Evolutionary conservation across 129 eudicot species (phyloP).

Genomic region (Artemisia argyi): DNA sequence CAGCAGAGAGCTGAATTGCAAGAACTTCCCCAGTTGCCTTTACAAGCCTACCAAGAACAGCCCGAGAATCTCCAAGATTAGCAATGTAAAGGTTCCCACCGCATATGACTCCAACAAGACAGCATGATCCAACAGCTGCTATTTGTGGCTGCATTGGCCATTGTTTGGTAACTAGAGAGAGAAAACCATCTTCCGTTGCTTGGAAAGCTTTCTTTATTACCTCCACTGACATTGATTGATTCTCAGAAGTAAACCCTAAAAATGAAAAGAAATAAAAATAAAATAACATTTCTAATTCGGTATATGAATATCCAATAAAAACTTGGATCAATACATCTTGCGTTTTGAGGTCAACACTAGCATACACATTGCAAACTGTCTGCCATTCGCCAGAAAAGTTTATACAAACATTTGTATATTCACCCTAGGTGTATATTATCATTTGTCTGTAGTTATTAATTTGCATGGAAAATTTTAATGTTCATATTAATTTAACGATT

Average conservation of each 20-base stretch:
- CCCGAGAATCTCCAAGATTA: constrained; percentile 94
- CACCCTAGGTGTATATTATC: neutral
- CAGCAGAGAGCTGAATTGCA: constrained; percentile 88
- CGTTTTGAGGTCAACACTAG: neutral
- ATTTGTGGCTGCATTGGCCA: constrained; percentile 90
- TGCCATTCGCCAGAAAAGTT: neutral
- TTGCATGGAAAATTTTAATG: neutral
- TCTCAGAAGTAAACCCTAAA: constrained; percentile 78
- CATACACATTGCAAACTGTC: neutral
- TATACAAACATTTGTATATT: neutral
- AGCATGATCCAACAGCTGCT: constrained; percentile 97
- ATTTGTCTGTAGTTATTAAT: neutral
- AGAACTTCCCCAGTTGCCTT: constrained; percentile 84
- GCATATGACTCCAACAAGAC: constrained; percentile 82
- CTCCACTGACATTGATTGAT: constrained; percentile 83
- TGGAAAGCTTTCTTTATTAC: constrained; percentile 84
- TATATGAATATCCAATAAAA: constrained; percentile 13
- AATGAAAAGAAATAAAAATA: neutral
- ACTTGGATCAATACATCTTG: neutral
- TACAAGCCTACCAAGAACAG: constrained; percentile 83
- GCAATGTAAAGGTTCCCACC: constrained; percentile 77
- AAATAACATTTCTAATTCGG: neutral
- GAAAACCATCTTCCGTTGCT: constrained; percentile 93
- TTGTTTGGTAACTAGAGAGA: constrained; percentile 69
- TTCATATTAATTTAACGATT: neutral